A percentile compares a stretch with the other conserved stretches of the same genome.
Evolutionary conservation across 257 asterid species (phyloP).

Genomic region (Solanum verrucosum): DNA sequence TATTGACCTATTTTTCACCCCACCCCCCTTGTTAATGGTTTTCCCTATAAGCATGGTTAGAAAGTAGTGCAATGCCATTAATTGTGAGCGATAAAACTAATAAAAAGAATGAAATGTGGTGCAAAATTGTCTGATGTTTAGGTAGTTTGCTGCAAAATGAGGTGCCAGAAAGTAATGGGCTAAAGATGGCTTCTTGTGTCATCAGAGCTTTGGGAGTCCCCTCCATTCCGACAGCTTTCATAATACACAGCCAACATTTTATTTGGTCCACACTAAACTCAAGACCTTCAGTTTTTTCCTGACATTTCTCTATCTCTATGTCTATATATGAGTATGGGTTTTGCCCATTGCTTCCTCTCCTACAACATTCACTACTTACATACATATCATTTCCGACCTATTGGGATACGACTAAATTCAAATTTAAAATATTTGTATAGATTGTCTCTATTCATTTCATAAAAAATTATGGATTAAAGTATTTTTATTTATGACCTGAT

Average conservation of each 20-base stretch:
- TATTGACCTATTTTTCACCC: neutral
- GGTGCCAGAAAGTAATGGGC: neutral
- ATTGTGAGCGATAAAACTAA: neutral
- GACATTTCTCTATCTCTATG: neutral
- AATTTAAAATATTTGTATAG: neutral
- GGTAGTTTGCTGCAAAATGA: neutral
- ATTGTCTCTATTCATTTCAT: neutral
- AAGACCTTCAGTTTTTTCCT: neutral
- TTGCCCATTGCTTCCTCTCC: neutral
- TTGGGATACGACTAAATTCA: neutral
- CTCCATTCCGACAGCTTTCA: neutral
- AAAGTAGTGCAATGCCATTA: neutral
- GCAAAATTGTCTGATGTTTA: neutral
- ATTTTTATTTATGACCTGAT: neutral
- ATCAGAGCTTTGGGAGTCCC: neutral
- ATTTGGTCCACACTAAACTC: neutral
- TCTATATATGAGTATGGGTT: neutral
- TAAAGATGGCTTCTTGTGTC: neutral
- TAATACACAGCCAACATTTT: neutral
- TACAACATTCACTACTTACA: neutral
- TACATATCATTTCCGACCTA: neutral
- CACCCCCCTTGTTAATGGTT: neutral
- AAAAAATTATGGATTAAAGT: no score
- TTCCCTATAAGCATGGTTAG: neutral
- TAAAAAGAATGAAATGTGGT: neutral